Evolutionary conservation across 768 basidiomycete species (phyloP).

Genomic region (Collybia mongolica): DNA sequence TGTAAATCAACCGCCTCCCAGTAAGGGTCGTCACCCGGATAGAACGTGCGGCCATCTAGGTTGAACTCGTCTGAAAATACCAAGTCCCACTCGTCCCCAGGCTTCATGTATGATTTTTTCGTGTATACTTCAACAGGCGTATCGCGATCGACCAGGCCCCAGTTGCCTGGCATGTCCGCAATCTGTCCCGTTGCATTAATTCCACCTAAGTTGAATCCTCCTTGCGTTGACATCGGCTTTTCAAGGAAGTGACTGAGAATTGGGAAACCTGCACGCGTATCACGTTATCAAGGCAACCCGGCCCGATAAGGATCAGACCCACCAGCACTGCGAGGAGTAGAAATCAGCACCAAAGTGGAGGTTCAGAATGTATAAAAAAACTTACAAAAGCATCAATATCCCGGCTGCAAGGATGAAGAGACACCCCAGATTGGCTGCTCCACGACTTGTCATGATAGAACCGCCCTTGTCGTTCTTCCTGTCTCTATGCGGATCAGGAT

Average conservation of each 20-base stretch:
- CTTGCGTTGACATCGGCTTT: constrained; percentile 40
- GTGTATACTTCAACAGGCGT: constrained; percentile 62
- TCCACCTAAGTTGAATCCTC: constrained; percentile 75
- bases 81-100: constrained; percentile 46
- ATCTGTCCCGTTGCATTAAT: constrained; percentile 75
- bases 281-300: constrained; percentile 6
- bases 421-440: constrained; percentile 67
- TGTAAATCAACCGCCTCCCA: constrained; percentile 62
- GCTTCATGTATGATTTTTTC: constrained; percentile 54
- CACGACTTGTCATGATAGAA: constrained; percentile 58
- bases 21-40: constrained; percentile 67
- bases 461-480: constrained; percentile 54
- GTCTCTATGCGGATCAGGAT: constrained; percentile 57
- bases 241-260: constrained; percentile 43
- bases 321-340: constrained; percentile 34
- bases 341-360: background rate
- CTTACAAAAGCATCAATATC: constrained; percentile 57
- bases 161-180: constrained; percentile 55
- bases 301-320: constrained; percentile 9
- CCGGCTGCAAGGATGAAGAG: constrained; percentile 52
- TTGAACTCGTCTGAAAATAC: constrained; percentile 88
- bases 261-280: constrained; percentile 40
- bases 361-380: constrained; percentile 11
- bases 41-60: constrained; percentile 65
- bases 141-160: constrained; percentile 71